Evolutionary conservation across 805 yeast genomes (phyloP).

Genomic region (Candida pini): DNA sequence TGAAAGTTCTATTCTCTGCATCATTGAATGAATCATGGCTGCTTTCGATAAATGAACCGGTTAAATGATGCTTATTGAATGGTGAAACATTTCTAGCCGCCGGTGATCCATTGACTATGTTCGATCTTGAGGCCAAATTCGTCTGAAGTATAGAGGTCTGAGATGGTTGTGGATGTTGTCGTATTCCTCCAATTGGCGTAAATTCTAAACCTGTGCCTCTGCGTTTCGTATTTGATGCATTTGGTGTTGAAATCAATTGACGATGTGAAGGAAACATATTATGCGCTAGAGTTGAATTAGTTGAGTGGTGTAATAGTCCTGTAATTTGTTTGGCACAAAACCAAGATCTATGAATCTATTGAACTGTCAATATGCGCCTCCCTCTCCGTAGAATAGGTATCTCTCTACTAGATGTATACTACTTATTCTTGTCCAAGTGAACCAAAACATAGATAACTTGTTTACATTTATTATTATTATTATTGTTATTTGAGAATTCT

Average conservation of each 20-base stretch:
- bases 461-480: too few relatives aligned
- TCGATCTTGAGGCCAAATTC: slow-evolving; percentile 12
- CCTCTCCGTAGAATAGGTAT: too few relatives aligned
- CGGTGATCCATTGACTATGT: slow-evolving; percentile 13
- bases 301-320: too few relatives aligned
- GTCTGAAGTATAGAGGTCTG: slow-evolving; percentile 13
- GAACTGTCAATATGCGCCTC: too few relatives aligned
- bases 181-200: slow-evolving; percentile 35
- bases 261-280: slow-evolving; percentile 26
- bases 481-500: too few relatives aligned
- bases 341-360: too few relatives aligned
- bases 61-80: slow-evolving; percentile 2
- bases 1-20: slow-evolving; percentile 18
- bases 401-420: too few relatives aligned
- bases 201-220: slow-evolving; percentile 29
- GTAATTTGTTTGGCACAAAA: too few relatives aligned
- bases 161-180: slow-evolving; percentile 4
- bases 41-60: slow-evolving; percentile 18
- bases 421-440: too few relatives aligned
- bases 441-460: too few relatives aligned
- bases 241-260: slow-evolving; percentile 28
- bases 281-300: too few relatives aligned
- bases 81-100: slow-evolving; percentile 5
- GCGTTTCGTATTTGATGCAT: slow-evolving; percentile 11
- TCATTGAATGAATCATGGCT: slow-evolving; percentile 17